Percentiles rank a stretch among this genome's conserved stretches.
phyloP scores from a whole-genome alignment of 2,329 filamentous ascomycete genomes.

The Verticillium dahliae region DNA sequence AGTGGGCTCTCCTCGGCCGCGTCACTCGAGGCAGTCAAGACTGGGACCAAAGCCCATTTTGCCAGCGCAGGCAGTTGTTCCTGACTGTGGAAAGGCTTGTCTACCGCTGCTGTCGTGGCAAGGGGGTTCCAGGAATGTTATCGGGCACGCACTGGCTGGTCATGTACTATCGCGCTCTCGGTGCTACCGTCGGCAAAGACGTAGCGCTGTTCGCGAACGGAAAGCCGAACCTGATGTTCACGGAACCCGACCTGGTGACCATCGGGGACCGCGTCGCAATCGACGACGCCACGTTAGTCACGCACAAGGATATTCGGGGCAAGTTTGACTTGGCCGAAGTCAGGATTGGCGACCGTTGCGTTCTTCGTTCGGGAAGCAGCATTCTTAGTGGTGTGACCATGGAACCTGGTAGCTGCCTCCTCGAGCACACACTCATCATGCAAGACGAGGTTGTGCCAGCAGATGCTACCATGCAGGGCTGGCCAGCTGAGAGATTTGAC shows the following conservation, averaged over 20 bases:
- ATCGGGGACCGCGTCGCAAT: slow-evolving; percentile 46
- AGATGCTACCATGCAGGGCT: slow-evolving; percentile 45
- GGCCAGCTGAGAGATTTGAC: slow-evolving; percentile 39
- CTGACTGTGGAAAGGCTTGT: slow-evolving; percentile 45
- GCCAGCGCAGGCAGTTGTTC: slow-evolving; percentile 51
- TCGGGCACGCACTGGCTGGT: slow-evolving; percentile 46
- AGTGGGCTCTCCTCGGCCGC: slow-evolving; percentile 46
- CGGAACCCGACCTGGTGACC: slow-evolving; percentile 48
- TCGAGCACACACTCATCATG: slow-evolving; percentile 53
- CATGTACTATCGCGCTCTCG: slow-evolving; percentile 45
- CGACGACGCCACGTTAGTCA: slow-evolving; percentile 49
- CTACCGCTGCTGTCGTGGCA: slow-evolving; percentile 39
- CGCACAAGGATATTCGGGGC: slow-evolving; percentile 49
- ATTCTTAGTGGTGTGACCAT: slow-evolving; percentile 46
- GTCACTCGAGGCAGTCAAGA: slow-evolving; percentile 45
- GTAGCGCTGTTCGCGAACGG: slow-evolving; percentile 50
- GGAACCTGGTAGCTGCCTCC: slow-evolving; percentile 42
- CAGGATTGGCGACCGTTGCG: slow-evolving; percentile 42
- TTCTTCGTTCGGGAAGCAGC: slow-evolving; percentile 43
- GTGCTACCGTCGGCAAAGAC: slow-evolving; percentile 47
- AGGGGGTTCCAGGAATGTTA: slow-evolving; percentile 44
- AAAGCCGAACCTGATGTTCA: slow-evolving; percentile 44
- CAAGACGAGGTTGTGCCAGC: slow-evolving; percentile 47
- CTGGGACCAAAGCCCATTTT: slow-evolving; percentile 51
- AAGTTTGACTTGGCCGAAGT: slow-evolving; percentile 48